Percentiles rank a stretch among this genome's conserved stretches.
Evolutionary conservation across 2,329 filamentous ascomycete species (phyloP).

Genomic region (Pseudocercospora macadamiae): DNA sequence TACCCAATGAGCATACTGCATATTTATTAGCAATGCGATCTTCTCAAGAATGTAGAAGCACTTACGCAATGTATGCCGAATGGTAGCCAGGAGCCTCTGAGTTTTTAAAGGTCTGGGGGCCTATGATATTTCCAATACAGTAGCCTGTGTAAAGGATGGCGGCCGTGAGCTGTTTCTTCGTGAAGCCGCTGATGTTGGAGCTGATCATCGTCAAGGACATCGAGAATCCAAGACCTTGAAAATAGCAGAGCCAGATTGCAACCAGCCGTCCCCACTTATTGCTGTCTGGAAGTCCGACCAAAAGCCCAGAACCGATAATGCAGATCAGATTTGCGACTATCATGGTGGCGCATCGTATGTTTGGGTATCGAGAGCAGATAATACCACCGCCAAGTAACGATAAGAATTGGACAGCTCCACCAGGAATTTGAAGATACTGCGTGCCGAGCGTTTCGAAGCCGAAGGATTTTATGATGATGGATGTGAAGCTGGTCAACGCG

Average conservation of each 20-base stretch:
- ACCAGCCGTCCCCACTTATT: conserved; percentile 63
- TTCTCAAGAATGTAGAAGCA: not conserved
- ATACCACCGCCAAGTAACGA: conserved; percentile 56
- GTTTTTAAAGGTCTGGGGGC: conserved; percentile 57
- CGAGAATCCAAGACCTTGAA: conserved; percentile 57
- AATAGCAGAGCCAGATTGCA: conserved; percentile 60
- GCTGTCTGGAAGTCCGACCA: conserved; percentile 54
- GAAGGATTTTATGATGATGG: conserved; percentile 53
- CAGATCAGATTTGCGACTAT: conserved; percentile 59
- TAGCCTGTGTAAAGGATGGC: conserved; percentile 58
- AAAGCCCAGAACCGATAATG: conserved; percentile 56
- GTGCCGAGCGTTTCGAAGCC: conserved; percentile 55
- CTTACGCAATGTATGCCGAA: conserved; percentile 51
- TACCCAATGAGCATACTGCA: conserved; percentile 61
- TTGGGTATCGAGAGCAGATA: conserved; percentile 57
- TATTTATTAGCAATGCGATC: not conserved
- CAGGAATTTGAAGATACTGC: conserved; percentile 61
- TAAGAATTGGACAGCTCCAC: conserved; percentile 60
- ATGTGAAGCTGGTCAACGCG: conserved; percentile 58
- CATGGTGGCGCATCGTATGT: conserved; percentile 59
- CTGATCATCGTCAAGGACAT: conserved; percentile 58
- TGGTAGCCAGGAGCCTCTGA: conserved; percentile 55
- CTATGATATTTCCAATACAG: conserved; percentile 56
- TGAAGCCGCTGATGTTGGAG: conserved; percentile 58
- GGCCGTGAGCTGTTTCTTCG: conserved; percentile 58